Conservation (phyloP, 2,329 filamentous ascomycete genomes). For the Aspergillus novoparasiticus region DNA sequence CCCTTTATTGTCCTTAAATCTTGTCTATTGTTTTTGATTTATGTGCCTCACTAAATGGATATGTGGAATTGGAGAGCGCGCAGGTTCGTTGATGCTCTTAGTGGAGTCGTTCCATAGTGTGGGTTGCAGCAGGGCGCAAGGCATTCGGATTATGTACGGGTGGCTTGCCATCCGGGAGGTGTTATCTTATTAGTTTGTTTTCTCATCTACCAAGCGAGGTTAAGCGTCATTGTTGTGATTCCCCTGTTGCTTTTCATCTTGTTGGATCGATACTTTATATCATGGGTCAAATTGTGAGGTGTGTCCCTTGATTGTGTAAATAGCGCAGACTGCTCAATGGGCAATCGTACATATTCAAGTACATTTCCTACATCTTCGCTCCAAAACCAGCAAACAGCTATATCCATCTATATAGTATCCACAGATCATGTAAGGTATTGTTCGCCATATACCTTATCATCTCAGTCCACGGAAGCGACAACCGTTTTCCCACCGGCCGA, state of each 20-base stretch:
- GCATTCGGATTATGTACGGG: constrained; percentile 1
- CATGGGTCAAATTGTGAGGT: neutral
- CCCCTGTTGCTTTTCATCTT: constrained; percentile 15
- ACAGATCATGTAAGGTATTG: neutral
- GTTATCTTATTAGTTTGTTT: constrained; percentile 5
- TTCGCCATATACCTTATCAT: neutral
- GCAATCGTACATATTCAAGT: neutral
- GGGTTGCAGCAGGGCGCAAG: neutral
- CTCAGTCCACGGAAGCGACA: neutral
- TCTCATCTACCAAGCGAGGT: neutral
- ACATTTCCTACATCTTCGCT: neutral
- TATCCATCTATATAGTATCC: neutral
- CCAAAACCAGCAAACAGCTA: neutral
- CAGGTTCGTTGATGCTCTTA: constrained; percentile 21
- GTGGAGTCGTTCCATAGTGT: neutral
- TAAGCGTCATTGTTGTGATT: constrained; percentile 19
- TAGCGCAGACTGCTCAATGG: neutral
- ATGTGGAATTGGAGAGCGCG: constrained; percentile 9
- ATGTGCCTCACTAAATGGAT: constrained; percentile 3
- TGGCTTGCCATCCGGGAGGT: neutral
- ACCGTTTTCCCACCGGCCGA: constrained; percentile 18
- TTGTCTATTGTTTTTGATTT: neutral
- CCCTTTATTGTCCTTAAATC: constrained; percentile 4
- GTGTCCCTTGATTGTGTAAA: constrained; percentile 4
- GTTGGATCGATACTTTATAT: constrained; percentile 4